Conservation (phyloP, 805 yeast genomes). For the Nakazawaea ishiwadae region DNA sequence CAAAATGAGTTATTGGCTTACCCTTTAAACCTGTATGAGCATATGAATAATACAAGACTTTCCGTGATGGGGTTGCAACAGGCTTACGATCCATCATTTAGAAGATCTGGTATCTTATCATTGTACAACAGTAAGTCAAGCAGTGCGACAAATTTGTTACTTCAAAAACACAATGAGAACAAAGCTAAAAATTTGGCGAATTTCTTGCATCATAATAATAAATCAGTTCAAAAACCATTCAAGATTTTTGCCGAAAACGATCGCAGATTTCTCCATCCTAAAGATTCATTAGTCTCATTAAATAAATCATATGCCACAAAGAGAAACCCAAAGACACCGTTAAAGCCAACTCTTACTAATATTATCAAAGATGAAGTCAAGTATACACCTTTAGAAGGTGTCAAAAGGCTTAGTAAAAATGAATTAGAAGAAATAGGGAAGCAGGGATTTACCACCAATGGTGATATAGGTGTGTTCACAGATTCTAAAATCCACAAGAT, state of each 20-base stretch:
- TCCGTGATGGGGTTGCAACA: constrained; percentile 33
- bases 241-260: constrained; percentile 14
- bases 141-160: constrained; percentile 19
- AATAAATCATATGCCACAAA: constrained; percentile 8
- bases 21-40: constrained; percentile 21
- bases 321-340: constrained; percentile 2
- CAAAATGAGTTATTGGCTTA: constrained; percentile 18
- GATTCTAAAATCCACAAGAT: constrained; percentile 38
- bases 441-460: constrained; percentile 50
- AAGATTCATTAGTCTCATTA: constrained; percentile 28
- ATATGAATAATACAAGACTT: constrained; percentile 26
- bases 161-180: constrained; percentile 8
- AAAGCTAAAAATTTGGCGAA: constrained; percentile 4
- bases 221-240: constrained; percentile 5
- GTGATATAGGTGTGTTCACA: constrained; percentile 45
- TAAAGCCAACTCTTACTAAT: constrained; percentile 15
- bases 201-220: constrained; percentile 11
- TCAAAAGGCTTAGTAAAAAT: constrained; percentile 18
- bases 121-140: constrained; percentile 24
- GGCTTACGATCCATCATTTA: constrained; percentile 31
- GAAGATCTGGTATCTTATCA: constrained; percentile 36
- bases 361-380: constrained; percentile 24
- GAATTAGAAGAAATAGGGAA: constrained; percentile 14
- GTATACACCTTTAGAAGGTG: constrained; percentile 28
- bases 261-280: constrained; percentile 25